Evolutionary conservation across 306 rosid species (phyloP).

Genomic region (Hippophae rhamnoides): DNA sequence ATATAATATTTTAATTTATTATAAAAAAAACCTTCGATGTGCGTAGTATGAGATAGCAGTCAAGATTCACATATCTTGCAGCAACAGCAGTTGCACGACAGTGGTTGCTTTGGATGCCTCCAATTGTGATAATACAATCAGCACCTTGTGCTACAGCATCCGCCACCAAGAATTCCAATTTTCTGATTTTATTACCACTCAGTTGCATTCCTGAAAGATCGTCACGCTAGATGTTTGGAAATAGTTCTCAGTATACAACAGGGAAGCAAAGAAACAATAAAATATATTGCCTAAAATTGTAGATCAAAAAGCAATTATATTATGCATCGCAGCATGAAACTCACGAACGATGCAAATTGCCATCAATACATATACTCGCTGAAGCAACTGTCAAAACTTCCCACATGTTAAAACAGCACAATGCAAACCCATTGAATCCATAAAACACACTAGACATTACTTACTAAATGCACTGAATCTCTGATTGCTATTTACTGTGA

Average conservation of each 20-base stretch:
- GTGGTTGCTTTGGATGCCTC: slow-evolving; percentile 96
- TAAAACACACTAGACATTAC: no score
- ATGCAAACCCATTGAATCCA: no score
- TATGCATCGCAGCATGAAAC: no score
- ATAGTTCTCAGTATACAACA: slow-evolving; percentile 19
- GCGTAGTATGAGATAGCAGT: slow-evolving; percentile 64
- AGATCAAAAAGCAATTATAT: not conserved
- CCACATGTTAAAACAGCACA: no score
- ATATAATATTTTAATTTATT: not conserved
- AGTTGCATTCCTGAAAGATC: slow-evolving; percentile 93
- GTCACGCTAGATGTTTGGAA: slow-evolving; percentile 51
- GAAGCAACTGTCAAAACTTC: no score
- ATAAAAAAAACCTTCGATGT: slow-evolving; percentile 49
- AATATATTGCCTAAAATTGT: not conserved
- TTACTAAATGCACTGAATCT: no score
- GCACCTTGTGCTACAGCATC: slow-evolving; percentile 76
- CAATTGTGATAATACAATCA: slow-evolving; percentile 67
- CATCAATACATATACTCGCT: no score
- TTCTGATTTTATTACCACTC: slow-evolving; percentile 87
- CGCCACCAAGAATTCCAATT: slow-evolving; percentile 86
- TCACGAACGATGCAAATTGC: no score
- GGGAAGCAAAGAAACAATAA: slow-evolving; percentile 6
- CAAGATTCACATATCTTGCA: slow-evolving; percentile 79
- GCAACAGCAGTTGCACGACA: slow-evolving; percentile 98
- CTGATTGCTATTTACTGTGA: no score